Conservation (phyloP, 2,329 filamentous ascomycete species). For the Botryotinia globosa region DNA sequence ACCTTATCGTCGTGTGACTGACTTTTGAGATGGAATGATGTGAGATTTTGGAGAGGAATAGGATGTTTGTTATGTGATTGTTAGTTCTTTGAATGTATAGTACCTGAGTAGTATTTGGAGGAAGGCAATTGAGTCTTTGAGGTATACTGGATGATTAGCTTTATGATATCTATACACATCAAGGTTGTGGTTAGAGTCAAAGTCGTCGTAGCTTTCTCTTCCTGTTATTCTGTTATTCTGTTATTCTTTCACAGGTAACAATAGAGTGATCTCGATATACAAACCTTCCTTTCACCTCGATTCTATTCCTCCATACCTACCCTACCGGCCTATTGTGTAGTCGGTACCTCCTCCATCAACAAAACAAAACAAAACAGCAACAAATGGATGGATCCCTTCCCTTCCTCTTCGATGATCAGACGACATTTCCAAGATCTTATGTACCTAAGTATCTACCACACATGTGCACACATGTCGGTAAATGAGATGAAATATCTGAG, state of each 20-base stretch:
- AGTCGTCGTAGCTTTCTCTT: not conserved
- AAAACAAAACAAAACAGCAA: not conserved
- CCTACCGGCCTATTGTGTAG: not conserved
- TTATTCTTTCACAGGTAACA: not conserved
- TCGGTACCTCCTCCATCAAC: not conserved
- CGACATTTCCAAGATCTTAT: conserved; percentile 1
- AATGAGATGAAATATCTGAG: not conserved
- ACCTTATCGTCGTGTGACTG: not conserved
- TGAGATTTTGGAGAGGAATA: not conserved
- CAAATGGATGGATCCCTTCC: not conserved
- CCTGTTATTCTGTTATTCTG: not conserved
- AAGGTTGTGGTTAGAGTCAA: not conserved
- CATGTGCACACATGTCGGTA: not conserved
- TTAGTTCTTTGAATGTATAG: not conserved
- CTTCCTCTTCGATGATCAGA: not conserved
- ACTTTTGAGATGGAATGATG: not conserved
- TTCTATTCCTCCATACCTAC: not conserved
- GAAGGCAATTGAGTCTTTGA: not conserved
- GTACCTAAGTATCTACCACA: not conserved
- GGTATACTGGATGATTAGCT: not conserved
- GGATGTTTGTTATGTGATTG: not conserved
- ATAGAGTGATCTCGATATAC: not conserved
- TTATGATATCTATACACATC: not conserved
- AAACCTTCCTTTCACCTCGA: not conserved
- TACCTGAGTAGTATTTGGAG: not conserved